Conservation (phyloP, 768 basidiomycete species). For the Daedaleopsis sinensis region DNA sequence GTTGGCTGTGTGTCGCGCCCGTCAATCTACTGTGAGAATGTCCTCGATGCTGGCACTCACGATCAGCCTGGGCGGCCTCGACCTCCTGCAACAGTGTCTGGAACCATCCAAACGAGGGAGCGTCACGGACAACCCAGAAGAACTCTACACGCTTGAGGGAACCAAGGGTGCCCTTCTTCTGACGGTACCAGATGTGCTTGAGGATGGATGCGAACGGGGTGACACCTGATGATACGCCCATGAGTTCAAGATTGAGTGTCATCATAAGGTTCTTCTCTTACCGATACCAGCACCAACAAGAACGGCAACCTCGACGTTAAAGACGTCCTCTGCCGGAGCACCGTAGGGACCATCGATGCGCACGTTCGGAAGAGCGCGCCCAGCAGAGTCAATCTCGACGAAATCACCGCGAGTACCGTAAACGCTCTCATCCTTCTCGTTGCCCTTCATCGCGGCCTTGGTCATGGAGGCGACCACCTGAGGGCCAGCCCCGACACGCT, state of each 20-base stretch:
- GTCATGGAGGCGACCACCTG: constrained; percentile 79
- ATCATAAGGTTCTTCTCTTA: constrained; percentile 32
- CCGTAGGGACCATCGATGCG: constrained; percentile 93
- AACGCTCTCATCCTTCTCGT: constrained; percentile 58
- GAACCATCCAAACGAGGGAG: constrained; percentile 99
- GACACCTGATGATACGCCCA: constrained; percentile 53
- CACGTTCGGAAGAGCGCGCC: constrained; percentile 63
- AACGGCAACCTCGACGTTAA: constrained; percentile 84
- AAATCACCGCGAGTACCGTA: constrained; percentile 70
- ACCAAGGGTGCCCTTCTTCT: constrained; percentile 75
- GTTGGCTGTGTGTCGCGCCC: constrained; percentile 56
- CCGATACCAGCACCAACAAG: constrained; percentile 94
- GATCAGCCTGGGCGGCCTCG: constrained; percentile 86
- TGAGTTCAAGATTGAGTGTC: constrained; percentile 4
- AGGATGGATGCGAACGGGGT: constrained; percentile 95
- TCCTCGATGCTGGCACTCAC: constrained; percentile 48
- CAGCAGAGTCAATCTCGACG: constrained; percentile 70
- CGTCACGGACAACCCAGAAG: constrained; percentile 92
- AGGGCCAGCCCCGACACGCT: constrained; percentile 82
- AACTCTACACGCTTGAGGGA: constrained; percentile 89
- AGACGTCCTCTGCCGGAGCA: constrained; percentile 91
- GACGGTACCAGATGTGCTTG: constrained; percentile 95
- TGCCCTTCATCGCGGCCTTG: constrained; percentile 73
- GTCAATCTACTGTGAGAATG: neutral
- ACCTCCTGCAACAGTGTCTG: constrained; percentile 86